Conservation (phyloP, 495 filamentous ascomycete genomes). For the Tuber umbilicatum region DNA sequence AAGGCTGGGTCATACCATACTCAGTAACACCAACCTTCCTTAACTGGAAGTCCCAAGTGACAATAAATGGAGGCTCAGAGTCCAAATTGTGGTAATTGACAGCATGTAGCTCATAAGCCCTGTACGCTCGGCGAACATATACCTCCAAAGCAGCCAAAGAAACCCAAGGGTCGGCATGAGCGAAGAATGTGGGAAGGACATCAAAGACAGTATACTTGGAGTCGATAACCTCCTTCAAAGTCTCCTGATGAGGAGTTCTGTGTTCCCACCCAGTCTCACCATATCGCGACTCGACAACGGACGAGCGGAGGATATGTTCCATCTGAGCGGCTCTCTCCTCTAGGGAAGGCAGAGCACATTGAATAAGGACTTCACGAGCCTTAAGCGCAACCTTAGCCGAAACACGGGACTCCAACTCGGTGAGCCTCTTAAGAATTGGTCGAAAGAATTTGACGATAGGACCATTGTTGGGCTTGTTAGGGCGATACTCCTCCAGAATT, state of each 20-base stretch:
- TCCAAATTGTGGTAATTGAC: constrained; percentile 77
- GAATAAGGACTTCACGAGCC: constrained; percentile 92
- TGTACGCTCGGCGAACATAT: constrained; percentile 92
- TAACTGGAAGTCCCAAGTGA: constrained; percentile 93
- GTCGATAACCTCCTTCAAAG: constrained; percentile 95
- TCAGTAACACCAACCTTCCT: constrained; percentile 86
- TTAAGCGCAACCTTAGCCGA: constrained; percentile 95
- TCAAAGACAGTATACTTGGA: constrained; percentile 98
- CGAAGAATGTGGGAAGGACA: constrained; percentile 88
- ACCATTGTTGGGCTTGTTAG: constrained; percentile 82
- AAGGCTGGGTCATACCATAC: constrained; percentile 74
- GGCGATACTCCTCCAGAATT: constrained; percentile 87
- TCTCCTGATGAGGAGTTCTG: constrained; percentile 74
- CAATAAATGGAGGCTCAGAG: constrained; percentile 66
- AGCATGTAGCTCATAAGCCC: constrained; percentile 81
- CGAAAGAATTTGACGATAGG: constrained; percentile 86
- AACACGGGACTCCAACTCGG: constrained; percentile 81
- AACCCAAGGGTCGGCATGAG: constrained; percentile 89
- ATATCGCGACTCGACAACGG: constrained; percentile 93
- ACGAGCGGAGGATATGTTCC: constrained; percentile 96
- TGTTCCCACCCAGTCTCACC: constrained; percentile 97
- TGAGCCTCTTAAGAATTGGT: constrained; percentile 71
- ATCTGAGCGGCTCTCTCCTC: constrained; percentile 93
- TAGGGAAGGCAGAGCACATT: constrained; percentile 89
- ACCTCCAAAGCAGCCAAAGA: constrained; percentile 89